A percentile compares a stretch with the other conserved stretches of the same genome.
Conservation (phyloP, 2,329 filamentous ascomycete genomes). For the Fusarium poae region DNA sequence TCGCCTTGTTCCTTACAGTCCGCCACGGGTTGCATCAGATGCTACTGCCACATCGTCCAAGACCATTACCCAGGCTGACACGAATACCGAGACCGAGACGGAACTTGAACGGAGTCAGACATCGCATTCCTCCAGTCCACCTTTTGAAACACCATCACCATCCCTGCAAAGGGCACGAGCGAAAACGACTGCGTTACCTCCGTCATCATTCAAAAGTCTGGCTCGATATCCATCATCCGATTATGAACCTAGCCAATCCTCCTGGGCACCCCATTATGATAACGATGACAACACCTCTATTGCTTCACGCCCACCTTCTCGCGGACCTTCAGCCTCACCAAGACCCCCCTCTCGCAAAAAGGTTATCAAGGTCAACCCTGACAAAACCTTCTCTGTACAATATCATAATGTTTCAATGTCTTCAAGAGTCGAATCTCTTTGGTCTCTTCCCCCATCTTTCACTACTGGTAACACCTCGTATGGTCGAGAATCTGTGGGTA, state of each 20-base stretch:
- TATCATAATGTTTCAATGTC: conserved; percentile 51
- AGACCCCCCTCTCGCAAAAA: conserved; percentile 52
- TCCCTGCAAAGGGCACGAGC: conserved; percentile 38
- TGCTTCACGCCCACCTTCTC: conserved; percentile 39
- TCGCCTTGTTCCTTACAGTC: conserved; percentile 57
- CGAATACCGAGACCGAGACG: conserved; percentile 42
- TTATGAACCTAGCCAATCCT: conserved; percentile 35
- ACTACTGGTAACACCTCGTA: conserved; percentile 63
- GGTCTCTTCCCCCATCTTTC: conserved; percentile 60
- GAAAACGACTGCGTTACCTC: conserved; percentile 33
- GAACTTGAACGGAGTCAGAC: conserved; percentile 31
- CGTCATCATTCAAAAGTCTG: conserved; percentile 38
- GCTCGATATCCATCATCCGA: conserved; percentile 38
- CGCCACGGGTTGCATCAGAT: conserved; percentile 54
- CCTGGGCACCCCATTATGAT: conserved; percentile 42
- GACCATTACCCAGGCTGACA: conserved; percentile 46
- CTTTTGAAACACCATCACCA: conserved; percentile 46
- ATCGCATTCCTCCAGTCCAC: conserved; percentile 39
- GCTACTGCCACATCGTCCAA: conserved; percentile 45
- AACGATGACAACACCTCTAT: conserved; percentile 35
- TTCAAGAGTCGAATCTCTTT: conserved; percentile 51
- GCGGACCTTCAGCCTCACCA: conserved; percentile 45
- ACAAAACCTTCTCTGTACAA: conserved; percentile 70
- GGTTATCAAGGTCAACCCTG: conserved; percentile 65
- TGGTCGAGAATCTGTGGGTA: conserved; percentile 61